These are phyloP conservation scores for Raphanus raphanistrum DNA, from an alignment of 345 rosid species.

Conservation along the genomic window DNA sequence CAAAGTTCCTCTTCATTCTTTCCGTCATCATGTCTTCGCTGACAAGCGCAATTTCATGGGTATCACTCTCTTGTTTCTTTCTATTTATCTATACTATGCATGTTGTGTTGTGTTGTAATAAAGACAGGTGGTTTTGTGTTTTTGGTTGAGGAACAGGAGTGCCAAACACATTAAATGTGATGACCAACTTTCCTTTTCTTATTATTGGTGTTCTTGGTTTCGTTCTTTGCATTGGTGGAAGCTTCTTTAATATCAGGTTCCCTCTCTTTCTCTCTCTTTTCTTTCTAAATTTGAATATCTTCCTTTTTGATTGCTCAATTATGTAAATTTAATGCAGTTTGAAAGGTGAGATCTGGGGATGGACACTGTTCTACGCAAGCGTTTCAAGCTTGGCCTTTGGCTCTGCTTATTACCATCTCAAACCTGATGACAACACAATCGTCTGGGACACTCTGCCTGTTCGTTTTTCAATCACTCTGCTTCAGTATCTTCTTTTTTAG, in stretches of 20 bases:
- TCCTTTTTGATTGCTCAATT: not conserved
- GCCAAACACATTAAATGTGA: constrained; percentile 84
- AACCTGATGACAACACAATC: constrained; percentile 69
- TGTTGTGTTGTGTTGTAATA: no score
- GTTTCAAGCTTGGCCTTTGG: constrained; percentile 73
- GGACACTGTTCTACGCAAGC: constrained; percentile 74
- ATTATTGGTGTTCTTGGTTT: constrained; percentile 78
- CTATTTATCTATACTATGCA: no score
- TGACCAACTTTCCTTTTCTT: constrained; percentile 82
- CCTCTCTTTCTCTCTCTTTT: not conserved
- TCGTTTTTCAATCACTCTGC: constrained; percentile 35
- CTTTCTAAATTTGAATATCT: not conserved
- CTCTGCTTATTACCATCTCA: constrained; percentile 86
- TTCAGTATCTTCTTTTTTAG: not conserved
- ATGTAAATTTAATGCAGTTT: constrained; percentile 45
- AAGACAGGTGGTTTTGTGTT: constrained; percentile 28
- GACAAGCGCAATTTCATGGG: constrained; percentile 89
- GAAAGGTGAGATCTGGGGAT: constrained; percentile 74
- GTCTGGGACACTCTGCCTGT: constrained; percentile 86
- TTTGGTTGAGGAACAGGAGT: constrained; percentile 53
- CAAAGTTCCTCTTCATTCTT: constrained; percentile 54
- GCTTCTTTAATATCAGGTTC: constrained; percentile 69
- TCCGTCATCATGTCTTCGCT: constrained; percentile 53
- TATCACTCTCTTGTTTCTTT: constrained; percentile 20
- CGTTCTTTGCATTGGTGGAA: constrained; percentile 65